Evolutionary conservation across 177 flowering plant species (phyloP), one percentile per base, ranked within the genome.

Genomic region (Vitis hybrid): DNA sequence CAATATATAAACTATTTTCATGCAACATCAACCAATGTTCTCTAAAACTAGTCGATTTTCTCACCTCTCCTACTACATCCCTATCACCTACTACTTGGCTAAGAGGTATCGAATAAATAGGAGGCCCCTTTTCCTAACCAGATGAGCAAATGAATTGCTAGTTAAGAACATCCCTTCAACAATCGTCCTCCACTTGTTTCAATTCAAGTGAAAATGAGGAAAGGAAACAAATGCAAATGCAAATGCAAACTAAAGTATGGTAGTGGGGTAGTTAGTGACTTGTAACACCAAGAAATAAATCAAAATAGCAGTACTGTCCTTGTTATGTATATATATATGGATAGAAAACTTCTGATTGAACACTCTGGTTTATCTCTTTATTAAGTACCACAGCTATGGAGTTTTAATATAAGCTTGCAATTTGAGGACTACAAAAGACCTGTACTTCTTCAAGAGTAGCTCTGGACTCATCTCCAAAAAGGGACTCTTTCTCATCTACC

Each of bases 341-440:
- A 39, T 7, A 39, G 45, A 39, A 39, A 39, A 39, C 45, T 39
- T 39, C 45, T 39, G 7, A 39, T 39, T 39, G 45, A 39, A 39
- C 45, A 0, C 29, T 26, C 29, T 26, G 29, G 3, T 26, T 26
- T 26, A 26, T 26, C 29, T 26, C 29, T 26, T 26, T 26, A 26
- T 26, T 26, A 26, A 26, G 29, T 26, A 26, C 29, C 29, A 6
- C 45, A 39, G 6, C 9, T 39, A 39, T 31, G 11, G 39, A 10
- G 34, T 57, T 15, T 75, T 69, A 94, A 68, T 90, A 94, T 65
- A 94, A 82, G 78, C 89, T 87, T 61, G 99, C 99, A 82, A 94
- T 92, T 71, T 91, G 76, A 72, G 97, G 97, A 61, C 92, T 87
- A 68, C 95, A 94, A 61, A 90, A 92, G 16, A 91, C 97, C 67